phyloP scores from a whole-genome alignment of 352 stramenopile species.

The Phytophthora brassicae region DNA sequence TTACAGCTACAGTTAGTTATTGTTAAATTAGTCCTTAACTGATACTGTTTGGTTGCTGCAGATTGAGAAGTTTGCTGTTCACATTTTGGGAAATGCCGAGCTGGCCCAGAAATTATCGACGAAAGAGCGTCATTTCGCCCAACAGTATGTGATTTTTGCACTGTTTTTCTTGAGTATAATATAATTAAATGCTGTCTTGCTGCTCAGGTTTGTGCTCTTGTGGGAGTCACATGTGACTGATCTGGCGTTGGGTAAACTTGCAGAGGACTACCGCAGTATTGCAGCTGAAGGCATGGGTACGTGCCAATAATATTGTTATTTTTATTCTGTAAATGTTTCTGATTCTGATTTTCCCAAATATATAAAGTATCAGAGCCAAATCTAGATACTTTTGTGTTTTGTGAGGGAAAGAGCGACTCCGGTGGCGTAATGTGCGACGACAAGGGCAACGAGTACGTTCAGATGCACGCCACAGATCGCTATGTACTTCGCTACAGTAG shows the following conservation, averaged over 20 bases:
- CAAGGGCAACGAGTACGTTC: conserved; percentile 62
- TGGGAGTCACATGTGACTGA: conserved; percentile 79
- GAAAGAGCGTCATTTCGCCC: conserved; percentile 74
- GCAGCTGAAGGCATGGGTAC: conserved; percentile 71
- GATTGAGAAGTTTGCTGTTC: conserved; percentile 77
- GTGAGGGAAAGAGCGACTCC: conserved; percentile 59
- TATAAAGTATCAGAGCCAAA: conserved; percentile 78
- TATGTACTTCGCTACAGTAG: conserved; percentile 76
- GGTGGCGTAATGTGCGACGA: conserved; percentile 73
- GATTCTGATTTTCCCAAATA: conserved; percentile 8
- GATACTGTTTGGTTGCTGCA: conserved; percentile 17
- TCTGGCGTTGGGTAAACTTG: conserved; percentile 61
- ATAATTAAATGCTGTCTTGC: neutral
- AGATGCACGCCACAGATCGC: conserved; percentile 58
- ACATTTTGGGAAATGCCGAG: conserved; percentile 53
- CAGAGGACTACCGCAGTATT: conserved; percentile 60
- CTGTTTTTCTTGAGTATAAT: neutral
- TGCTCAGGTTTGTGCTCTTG: conserved; percentile 51
- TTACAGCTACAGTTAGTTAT: neutral
- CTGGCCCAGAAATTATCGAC: conserved; percentile 60
- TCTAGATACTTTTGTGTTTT: conserved; percentile 84
- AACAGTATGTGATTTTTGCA: conserved; percentile 52
- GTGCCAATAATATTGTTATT: conserved; percentile 7
- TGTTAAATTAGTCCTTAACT: neutral
- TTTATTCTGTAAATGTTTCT: neutral